Evolutionary conservation across 2,329 filamentous ascomycete genomes (phyloP).

Genomic region (Monosporascus sp.): DNA sequence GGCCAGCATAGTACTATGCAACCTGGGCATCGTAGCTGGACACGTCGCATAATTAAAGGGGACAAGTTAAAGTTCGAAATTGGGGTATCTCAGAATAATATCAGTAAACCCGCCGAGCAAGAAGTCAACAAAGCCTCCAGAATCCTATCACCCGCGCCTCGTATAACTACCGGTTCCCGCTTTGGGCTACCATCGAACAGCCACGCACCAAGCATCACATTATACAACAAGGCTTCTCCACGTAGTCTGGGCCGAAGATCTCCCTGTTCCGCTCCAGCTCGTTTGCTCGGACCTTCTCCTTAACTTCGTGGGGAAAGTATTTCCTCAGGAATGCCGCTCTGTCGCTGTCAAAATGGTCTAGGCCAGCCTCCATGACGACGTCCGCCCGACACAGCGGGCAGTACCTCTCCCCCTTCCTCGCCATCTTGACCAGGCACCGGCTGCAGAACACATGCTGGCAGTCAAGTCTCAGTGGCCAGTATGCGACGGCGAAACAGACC

Average conservation of each 20-base stretch:
- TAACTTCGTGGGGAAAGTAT: conserved; percentile 69
- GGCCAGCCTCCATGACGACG: conserved; percentile 65
- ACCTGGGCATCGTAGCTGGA: too few relatives aligned
- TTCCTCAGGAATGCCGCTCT: conserved; percentile 65
- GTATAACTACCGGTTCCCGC: not conserved
- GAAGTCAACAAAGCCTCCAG: not conserved
- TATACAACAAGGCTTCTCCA: conserved; percentile 50
- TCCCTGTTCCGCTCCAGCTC: conserved; percentile 71
- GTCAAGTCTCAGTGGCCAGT: conserved; percentile 70
- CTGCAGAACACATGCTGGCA: conserved; percentile 82
- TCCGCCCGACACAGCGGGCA: conserved; percentile 74
- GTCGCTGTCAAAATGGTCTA: conserved; percentile 64
- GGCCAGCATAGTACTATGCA: too few relatives aligned
- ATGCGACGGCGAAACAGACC: conserved; percentile 74
- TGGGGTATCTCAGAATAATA: not conserved
- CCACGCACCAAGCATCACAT: conserved; percentile 41
- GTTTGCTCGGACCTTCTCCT: conserved; percentile 64
- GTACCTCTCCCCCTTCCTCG: conserved; percentile 59
- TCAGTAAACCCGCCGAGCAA: too few relatives aligned
- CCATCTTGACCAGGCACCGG: conserved; percentile 74
- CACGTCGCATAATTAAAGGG: too few relatives aligned
- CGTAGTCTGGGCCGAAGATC: conserved; percentile 63
- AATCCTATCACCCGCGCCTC: not conserved
- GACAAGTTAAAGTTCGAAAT: not conserved
- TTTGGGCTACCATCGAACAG: not conserved